phyloP scores from a whole-genome alignment of 345 rosid species.

The Ricinus communis region DNA sequence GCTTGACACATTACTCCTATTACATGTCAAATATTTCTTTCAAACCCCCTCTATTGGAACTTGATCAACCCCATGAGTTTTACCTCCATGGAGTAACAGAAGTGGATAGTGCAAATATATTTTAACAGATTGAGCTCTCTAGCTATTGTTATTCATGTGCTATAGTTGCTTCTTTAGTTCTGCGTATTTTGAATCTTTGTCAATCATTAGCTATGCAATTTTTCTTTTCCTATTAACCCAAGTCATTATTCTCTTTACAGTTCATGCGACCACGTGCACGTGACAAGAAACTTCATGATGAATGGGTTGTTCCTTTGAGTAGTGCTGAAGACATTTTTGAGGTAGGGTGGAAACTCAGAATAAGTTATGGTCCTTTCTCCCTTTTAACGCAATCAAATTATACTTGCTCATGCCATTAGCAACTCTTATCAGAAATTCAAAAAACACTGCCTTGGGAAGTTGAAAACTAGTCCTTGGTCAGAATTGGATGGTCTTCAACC shows the following conservation, averaged over 20 bases:
- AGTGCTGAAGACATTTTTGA: constrained; percentile 72
- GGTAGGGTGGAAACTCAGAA: constrained; percentile 40
- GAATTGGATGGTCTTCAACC: constrained; percentile 90
- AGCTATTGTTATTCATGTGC: no score
- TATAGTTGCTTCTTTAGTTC: neutral
- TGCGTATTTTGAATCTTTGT: neutral
- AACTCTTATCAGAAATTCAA: constrained; percentile 69
- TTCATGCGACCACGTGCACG: constrained; percentile 82
- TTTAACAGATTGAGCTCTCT: neutral
- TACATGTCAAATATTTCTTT: neutral
- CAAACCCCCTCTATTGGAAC: neutral
- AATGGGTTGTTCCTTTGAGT: constrained; percentile 77
- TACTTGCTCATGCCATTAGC: constrained; percentile 18
- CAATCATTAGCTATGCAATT: neutral
- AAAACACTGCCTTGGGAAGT: constrained; percentile 73
- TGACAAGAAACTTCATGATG: constrained; percentile 85
- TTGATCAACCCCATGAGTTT: neutral
- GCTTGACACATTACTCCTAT: no score
- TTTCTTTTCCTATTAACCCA: neutral
- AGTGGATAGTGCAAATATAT: neutral
- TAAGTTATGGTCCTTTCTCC: neutral
- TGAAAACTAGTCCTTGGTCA: constrained; percentile 92
- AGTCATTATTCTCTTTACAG: constrained; percentile 32
- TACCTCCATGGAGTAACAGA: neutral
- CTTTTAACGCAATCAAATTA: constrained; percentile 5